Conservation (phyloP, 1,139 yeast genomes). For the Scheffersomyces stambukii region DNA sequence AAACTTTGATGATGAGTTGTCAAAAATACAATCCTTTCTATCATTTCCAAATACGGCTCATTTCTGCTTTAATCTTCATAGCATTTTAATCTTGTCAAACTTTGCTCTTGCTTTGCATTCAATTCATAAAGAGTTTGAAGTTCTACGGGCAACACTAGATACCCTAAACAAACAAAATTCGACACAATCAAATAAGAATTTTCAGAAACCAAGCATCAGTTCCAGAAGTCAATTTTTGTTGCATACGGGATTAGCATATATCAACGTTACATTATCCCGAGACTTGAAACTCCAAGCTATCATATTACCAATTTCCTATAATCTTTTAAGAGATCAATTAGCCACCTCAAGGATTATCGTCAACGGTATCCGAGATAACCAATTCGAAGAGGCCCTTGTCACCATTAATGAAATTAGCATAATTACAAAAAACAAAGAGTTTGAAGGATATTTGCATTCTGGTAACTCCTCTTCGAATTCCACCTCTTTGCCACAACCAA, state of each 20-base stretch:
- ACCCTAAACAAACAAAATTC: background rate
- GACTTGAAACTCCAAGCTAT: constrained; percentile 14
- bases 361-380: constrained; percentile 9
- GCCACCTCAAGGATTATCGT: constrained; percentile 27
- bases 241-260: constrained; percentile 29
- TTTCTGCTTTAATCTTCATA: constrained; percentile 26
- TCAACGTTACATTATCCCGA: constrained; percentile 10
- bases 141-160: constrained; percentile 2
- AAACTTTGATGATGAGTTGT: no score
- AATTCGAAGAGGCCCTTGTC: constrained; percentile 12
- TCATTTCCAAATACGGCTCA: constrained; percentile 42
- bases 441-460: constrained; percentile 21
- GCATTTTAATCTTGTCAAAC: constrained; percentile 14
- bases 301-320: constrained; percentile 37
- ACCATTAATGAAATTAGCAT: constrained; percentile 19
- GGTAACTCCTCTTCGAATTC: constrained; percentile 9
- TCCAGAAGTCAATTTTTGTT: constrained; percentile 18
- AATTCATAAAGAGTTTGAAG: constrained; percentile 7
- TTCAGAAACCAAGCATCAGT: background rate
- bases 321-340: constrained; percentile 24
- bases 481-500: constrained; percentile 17
- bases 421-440: constrained; percentile 18
- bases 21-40: constrained; percentile 41
- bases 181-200: no score
- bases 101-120: constrained; percentile 8